Base-by-base conservation (phyloP, 352 stramenopile species). In the Pythium apleroticum region DNA sequence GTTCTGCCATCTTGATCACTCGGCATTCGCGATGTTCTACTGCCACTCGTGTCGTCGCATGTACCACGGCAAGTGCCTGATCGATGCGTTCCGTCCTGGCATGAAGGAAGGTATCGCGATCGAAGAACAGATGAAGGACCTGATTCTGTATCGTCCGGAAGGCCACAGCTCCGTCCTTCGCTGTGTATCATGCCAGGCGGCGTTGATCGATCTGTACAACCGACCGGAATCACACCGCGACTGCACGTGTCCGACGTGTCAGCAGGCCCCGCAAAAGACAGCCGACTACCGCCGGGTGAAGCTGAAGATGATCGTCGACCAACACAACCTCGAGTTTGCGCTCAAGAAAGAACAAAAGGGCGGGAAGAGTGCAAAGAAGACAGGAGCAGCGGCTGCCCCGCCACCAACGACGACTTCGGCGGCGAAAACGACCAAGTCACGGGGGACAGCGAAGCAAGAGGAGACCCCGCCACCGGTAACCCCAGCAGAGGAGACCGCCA, bases 1-100 rank as follows among this genome's bases (percentile, higher is more conserved):
- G 35, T 65, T 57, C 30, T 70, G 63, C 20, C 46, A 43, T 22
- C 11, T 37, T 1, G 5, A 7, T 31, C 63, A 70, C 41, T 65
- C 55, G 11, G 57, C 49, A 2, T 53, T 57, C 20, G 15, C 50
- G 39, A 60, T 45, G 43, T 65, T 57, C 25, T 25, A 49, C 15
- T 70, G 63, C 45, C 30, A 52, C 30, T 25, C 46, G 10, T 70
- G 63, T 52, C 48, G 35, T 3, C 63, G 63, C 19, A 52, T 61
- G n/a, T 70, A 70, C 52, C 63, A 70, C 41, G 63, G 63, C 57
- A 63, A 59, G 39, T 70, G 63, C 24, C 54, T 70, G 11, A 28
- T 65, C 4, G 37, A 64, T 7, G 31, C 45, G 15, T 64, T 64
- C 48, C 52, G 49, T 28, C 22, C 43, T 2, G 33, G 28, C 41